A percentile compares a stretch with the other conserved stretches of the same genome.
Conservation (phyloP, 495 filamentous ascomycete genomes). For the Friedmanniomyces simplex region DNA sequence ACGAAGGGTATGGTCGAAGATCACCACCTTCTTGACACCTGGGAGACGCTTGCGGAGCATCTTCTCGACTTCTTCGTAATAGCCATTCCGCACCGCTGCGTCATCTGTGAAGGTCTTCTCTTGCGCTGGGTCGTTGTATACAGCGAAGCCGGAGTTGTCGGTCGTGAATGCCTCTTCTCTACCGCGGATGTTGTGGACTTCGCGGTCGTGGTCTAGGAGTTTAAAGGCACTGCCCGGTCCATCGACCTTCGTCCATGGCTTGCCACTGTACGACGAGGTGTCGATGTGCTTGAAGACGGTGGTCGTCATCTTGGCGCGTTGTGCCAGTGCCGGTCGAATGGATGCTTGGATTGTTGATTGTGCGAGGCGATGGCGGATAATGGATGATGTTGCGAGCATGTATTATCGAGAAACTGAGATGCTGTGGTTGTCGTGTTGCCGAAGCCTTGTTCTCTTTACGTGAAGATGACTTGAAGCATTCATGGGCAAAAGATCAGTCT, state of each 20-base stretch:
- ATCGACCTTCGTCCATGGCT: conserved; percentile 33
- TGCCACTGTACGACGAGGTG: conserved; percentile 17
- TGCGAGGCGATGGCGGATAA: not conserved
- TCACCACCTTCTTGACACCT: conserved; percentile 30
- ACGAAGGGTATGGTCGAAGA: conserved; percentile 35
- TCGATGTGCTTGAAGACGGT: conserved; percentile 32
- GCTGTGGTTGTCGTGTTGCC: too few relatives aligned
- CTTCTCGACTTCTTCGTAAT: conserved; percentile 29
- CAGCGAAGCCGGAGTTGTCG: conserved; percentile 29
- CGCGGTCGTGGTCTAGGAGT: conserved; percentile 18
- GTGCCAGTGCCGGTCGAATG: not conserved
- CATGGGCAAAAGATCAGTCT: too few relatives aligned
- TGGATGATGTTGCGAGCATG: not conserved
- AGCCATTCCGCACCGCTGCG: conserved; percentile 21
- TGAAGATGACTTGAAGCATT: too few relatives aligned
- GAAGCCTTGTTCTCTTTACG: too few relatives aligned
- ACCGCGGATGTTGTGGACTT: conserved; percentile 27
- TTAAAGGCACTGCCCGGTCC: conserved; percentile 26
- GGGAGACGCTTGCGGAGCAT: conserved; percentile 21
- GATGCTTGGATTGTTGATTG: not conserved
- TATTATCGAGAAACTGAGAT: too few relatives aligned
- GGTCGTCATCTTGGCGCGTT: conserved; percentile 27
- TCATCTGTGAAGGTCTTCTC: conserved; percentile 30
- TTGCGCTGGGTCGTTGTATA: conserved; percentile 24
- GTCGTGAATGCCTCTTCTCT: conserved; percentile 22